phyloP scores from a whole-genome alignment of 305 asterid species.

The Plantago rigida region DNA sequence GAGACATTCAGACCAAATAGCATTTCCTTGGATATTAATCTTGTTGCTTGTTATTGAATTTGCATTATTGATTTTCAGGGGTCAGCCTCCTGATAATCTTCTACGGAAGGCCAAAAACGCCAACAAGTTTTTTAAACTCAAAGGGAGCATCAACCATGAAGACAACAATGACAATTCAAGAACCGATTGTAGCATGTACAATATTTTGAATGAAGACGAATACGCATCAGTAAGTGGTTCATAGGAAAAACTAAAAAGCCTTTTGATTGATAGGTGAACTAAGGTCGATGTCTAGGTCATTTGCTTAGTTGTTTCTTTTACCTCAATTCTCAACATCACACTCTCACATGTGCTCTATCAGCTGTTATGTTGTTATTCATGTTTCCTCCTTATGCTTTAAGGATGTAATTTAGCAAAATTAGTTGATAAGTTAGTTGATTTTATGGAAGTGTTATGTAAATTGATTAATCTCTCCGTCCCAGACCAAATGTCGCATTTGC shows the following conservation, averaged over 20 bases:
- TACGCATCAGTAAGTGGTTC: constrained; percentile 79
- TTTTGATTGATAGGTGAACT: not conserved
- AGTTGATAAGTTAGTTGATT: too few species aligned
- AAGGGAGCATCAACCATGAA: constrained; percentile 65
- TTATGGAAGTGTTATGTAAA: too few species aligned
- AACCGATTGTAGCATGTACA: constrained; percentile 57
- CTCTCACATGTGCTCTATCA: too few species aligned
- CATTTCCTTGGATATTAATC: constrained; percentile 19
- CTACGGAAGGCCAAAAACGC: constrained; percentile 79
- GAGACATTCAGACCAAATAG: too few species aligned
- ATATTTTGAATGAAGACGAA: constrained; percentile 80
- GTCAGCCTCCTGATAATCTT: constrained; percentile 86
- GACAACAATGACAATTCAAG: constrained; percentile 45
- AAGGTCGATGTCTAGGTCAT: not conserved
- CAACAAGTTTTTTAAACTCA: constrained; percentile 77
- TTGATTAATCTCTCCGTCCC: too few species aligned
- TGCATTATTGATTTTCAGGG: constrained; percentile 47
- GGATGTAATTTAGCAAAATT: too few species aligned
- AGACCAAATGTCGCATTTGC: too few species aligned
- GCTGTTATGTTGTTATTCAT: too few species aligned
- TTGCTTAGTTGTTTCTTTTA: not conserved
- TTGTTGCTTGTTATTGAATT: constrained; percentile 29
- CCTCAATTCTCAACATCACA: too few species aligned
- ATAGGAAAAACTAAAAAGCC: constrained; percentile 16
- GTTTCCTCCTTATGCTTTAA: too few species aligned